A percentile compares a stretch with the other conserved stretches of the same genome.
These are phyloP conservation scores for Saksenaea vasiformis DNA, from an alignment of 371 early-diverging fungal species.

Conservation along the genomic window DNA sequence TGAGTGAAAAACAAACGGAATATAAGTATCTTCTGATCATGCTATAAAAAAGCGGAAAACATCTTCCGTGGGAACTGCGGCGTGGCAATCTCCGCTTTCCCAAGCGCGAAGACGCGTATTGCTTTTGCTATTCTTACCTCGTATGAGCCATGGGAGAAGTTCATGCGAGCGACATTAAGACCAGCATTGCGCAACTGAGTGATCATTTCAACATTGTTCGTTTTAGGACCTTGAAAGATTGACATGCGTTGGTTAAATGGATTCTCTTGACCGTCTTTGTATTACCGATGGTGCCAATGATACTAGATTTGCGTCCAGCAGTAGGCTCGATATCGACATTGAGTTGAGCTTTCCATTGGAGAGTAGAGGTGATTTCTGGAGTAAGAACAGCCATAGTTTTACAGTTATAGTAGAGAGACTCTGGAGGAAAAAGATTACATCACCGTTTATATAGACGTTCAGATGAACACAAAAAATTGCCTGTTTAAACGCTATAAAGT, in stretches of 20 bases:
- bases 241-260: not conserved
- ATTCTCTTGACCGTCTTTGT: not conserved
- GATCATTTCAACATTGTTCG: conserved; percentile 84
- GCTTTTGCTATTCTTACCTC: conserved; percentile 58
- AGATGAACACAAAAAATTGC: conserved; percentile 4
- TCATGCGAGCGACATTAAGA: conserved; percentile 95
- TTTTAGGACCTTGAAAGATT: conserved; percentile 73
- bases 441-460: conserved; percentile 3
- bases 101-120: conserved; percentile 1
- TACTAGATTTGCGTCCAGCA: conserved; percentile 76
- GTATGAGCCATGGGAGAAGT: conserved; percentile 94
- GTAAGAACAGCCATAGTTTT: conserved; percentile 17
- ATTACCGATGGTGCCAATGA: conserved; percentile 82
- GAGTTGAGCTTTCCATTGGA: conserved; percentile 79
- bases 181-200: conserved; percentile 89
- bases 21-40: not conserved
- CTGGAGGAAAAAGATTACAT: conserved; percentile 1
- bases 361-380: conserved; percentile 50
- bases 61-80: not conserved
- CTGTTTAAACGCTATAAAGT: not conserved
- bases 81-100: not conserved
- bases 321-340: conserved; percentile 64
- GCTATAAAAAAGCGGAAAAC: not conserved
- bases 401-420: not conserved
- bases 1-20: not conserved